A percentile compares a stretch with the other conserved stretches of the same genome.
Evolutionary conservation across 495 filamentous ascomycete genomes (phyloP).

Genomic region (Aspergillus incahuasiensis): DNA sequence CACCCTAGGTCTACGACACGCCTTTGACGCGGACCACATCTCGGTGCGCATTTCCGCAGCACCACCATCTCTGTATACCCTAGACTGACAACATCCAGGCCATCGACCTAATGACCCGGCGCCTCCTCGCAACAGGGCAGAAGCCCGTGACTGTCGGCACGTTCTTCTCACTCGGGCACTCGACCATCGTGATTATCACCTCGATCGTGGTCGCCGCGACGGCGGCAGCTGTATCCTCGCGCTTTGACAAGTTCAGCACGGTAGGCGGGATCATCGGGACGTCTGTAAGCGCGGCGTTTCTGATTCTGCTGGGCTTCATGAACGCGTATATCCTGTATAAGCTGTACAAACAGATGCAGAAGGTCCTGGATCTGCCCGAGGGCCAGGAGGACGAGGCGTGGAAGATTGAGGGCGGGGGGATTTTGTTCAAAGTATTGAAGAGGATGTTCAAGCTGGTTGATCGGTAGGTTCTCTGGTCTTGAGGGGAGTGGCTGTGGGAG

Average conservation of each 20-base stretch:
- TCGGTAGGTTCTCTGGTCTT: constrained; percentile 33
- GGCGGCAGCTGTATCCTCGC: constrained; percentile 68
- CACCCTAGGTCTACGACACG: constrained; percentile 87
- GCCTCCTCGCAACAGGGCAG: constrained; percentile 82
- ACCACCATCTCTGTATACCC: neutral
- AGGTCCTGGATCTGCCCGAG: constrained; percentile 47
- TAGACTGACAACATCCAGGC: constrained; percentile 44
- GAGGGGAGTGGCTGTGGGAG: too few relatives aligned
- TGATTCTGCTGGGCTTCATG: constrained; percentile 75
- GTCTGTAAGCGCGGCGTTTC: constrained; percentile 72
- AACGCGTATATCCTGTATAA: constrained; percentile 82
- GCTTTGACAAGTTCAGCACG: constrained; percentile 75
- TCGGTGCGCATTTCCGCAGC: constrained; percentile 39
- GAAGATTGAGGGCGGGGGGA: constrained; percentile 71
- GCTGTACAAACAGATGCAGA: constrained; percentile 62
- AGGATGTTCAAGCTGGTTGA: constrained; percentile 81
- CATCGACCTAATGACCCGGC: constrained; percentile 92
- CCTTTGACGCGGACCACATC: constrained; percentile 95
- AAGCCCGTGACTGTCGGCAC: constrained; percentile 88
- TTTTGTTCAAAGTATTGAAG: constrained; percentile 66
- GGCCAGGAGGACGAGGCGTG: constrained; percentile 54
- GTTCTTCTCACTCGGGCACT: constrained; percentile 94
- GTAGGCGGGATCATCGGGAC: constrained; percentile 81
- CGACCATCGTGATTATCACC: constrained; percentile 87
- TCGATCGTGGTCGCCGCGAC: constrained; percentile 90